Evolutionary conservation across 2,329 filamentous ascomycete genomes (phyloP).

Genomic region (Neopestalotiopsis clavispora): DNA sequence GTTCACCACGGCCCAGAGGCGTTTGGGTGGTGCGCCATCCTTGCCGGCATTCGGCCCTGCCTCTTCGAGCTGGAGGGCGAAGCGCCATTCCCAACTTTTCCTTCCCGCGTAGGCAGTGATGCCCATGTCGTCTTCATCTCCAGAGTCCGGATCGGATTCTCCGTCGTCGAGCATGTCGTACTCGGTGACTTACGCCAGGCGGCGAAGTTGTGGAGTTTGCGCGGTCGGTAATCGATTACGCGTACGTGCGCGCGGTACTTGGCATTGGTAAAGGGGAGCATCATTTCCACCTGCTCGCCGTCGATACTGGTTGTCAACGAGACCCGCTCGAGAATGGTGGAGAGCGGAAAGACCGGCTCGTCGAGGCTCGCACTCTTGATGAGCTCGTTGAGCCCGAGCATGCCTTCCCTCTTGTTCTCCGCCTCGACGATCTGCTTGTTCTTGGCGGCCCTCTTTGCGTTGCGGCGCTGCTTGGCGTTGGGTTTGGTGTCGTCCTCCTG

Average conservation of each 20-base stretch:
- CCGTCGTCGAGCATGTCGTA: slow-evolving; percentile 54
- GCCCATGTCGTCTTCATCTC: slow-evolving; percentile 30
- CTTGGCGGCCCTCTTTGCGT: slow-evolving; percentile 31
- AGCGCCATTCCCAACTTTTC: slow-evolving; percentile 79
- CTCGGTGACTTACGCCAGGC: slow-evolving; percentile 49
- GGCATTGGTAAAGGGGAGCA: slow-evolving; percentile 75
- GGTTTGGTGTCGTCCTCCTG: slow-evolving; percentile 19
- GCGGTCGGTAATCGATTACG: slow-evolving; percentile 82
- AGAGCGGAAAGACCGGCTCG: slow-evolving; percentile 40
- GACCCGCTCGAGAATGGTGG: slow-evolving; percentile 44
- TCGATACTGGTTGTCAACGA: slow-evolving; percentile 49
- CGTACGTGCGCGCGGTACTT: slow-evolving; percentile 73
- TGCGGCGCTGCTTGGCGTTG: slow-evolving; percentile 33
- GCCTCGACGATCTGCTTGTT: slow-evolving; percentile 30
- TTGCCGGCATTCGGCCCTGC: slow-evolving; percentile 43
- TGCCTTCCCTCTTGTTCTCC: slow-evolving; percentile 32
- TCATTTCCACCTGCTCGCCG: slow-evolving; percentile 38
- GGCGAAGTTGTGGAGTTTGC: slow-evolving; percentile 73
- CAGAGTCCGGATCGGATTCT: slow-evolving; percentile 34
- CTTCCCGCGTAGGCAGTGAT: slow-evolving; percentile 31
- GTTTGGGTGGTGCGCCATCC: slow-evolving; percentile 42
- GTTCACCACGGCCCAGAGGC: slow-evolving; percentile 72
- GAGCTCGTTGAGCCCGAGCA: slow-evolving; percentile 26
- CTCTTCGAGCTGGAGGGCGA: slow-evolving; percentile 80
- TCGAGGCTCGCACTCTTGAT: slow-evolving; percentile 53